These are phyloP conservation scores for Ulota crispa DNA, from an alignment of 225 moss, liverwort and hornwort species.

Conservation along the genomic window DNA sequence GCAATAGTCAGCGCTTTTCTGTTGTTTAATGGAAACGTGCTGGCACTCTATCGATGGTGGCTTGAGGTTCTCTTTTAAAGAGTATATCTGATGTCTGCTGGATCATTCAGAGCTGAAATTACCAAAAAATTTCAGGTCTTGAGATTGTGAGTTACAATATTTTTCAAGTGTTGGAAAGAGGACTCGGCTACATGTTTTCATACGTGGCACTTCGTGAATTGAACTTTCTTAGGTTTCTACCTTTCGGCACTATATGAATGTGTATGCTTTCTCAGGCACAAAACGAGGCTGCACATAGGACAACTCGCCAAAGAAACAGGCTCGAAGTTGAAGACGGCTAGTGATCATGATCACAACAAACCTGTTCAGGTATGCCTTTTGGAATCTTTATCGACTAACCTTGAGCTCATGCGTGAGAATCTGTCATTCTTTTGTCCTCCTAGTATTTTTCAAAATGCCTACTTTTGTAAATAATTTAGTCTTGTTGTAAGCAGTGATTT, in stretches of 20 bases:
- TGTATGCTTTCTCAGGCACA: constrained; percentile 61
- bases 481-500: not conserved
- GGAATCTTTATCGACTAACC: constrained; percentile 5
- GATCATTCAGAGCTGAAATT: not conserved
- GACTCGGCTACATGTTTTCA: not conserved
- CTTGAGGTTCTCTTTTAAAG: not conserved
- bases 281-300: constrained; percentile 91
- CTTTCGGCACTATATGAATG: not conserved
- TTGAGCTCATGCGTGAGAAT: not conserved
- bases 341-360: constrained; percentile 69
- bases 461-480: not conserved
- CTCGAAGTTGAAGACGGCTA: constrained; percentile 79
- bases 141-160: not conserved
- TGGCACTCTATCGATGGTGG: not conserved
- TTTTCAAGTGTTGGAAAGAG: not conserved
- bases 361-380: constrained; percentile 55
- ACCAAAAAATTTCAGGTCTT: not conserved
- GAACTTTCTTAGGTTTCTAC: not conserved
- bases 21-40: not conserved
- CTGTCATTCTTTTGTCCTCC: not conserved
- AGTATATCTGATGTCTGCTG: not conserved
- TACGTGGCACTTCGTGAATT: not conserved
- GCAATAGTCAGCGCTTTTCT: not conserved
- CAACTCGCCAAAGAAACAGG: constrained; percentile 97
- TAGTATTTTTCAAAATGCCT: not conserved